Evolutionary conservation across 177 flowering plant species (phyloP), one percentile per base, ranked within the genome.

Genomic region (Vitis hybrid): DNA sequence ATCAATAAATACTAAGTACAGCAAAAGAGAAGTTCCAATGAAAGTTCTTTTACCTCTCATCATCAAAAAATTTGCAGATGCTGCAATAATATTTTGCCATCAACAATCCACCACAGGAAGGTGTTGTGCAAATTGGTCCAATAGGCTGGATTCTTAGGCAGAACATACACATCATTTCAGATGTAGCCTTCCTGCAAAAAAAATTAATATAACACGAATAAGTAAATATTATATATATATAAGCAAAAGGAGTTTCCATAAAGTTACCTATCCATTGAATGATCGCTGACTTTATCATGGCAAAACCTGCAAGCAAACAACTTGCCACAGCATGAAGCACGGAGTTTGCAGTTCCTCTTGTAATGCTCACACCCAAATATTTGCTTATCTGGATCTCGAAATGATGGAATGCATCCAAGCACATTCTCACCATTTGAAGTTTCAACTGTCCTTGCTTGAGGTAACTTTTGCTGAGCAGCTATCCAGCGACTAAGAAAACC

Each of bases 91-190:
- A 94, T 57, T 90, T 89, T 62, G 97, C 93, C 98, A 94, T 92
- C 56, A 78, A 74, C 64, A 89, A 55, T 64, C 90, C 97, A 76
- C 72, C 75, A 78, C 98, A 94, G 53, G 98, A 86, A 45, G 95
- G 91, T 18, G 98, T 87, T 12, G 74, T 74, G 80, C 98, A 94
- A 69, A 73, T 45, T 26, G 94, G 91, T 48, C 97, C 98, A 67
- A 90, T 79, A 11, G 95, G 78, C 80, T 94, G 98, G 80, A 90
- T 75, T 77, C 85, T 85, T 61, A 93, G 72, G 85, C 98, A 94
- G 22, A 74, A 78, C 97, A 92, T 94, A 53, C 98, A 94, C 97
- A 94, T 88, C 98, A 94, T 94, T 72, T 94, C 97, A 67, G 89
- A 51, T 29, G 97, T 89, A 64, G 86, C 85, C 79, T 89, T 94